A percentile compares a stretch with the other conserved stretches of the same genome.
These are phyloP conservation scores for Trichoderma sp. DNA, from an alignment of 2,329 filamentous ascomycete genomes.

Conservation along the genomic window DNA sequence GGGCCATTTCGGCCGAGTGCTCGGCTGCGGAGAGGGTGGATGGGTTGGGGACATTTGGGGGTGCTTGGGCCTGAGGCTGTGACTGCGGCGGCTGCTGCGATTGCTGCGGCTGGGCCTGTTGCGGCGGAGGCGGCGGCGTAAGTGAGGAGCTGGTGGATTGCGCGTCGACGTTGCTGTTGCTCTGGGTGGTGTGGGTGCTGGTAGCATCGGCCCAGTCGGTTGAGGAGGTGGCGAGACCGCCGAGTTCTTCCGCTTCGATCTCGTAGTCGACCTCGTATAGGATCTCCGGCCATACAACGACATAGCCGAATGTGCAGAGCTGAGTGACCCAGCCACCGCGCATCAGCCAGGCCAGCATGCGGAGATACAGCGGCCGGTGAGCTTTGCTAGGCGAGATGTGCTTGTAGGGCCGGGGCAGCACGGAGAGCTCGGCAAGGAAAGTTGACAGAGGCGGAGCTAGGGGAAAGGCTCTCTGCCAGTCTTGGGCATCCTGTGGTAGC, in stretches of 20 bases:
- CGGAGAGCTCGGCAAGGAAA: conserved; percentile 81
- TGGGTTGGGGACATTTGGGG: conserved; percentile 24
- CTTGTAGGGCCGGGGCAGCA: conserved; percentile 78
- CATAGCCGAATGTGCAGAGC: conserved; percentile 85
- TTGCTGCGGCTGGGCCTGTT: conserved; percentile 20
- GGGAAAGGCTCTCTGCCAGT: conserved; percentile 77
- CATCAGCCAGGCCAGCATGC: conserved; percentile 90
- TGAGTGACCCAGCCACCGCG: conserved; percentile 92
- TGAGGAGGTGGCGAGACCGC: conserved; percentile 30
- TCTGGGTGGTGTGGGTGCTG: not conserved
- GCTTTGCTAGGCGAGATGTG: conserved; percentile 81
- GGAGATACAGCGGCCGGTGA: conserved; percentile 82
- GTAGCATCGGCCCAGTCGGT: conserved; percentile 17
- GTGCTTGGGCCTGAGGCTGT: conserved; percentile 26
- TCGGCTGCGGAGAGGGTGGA: conserved; percentile 39
- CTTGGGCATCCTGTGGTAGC: conserved; percentile 64
- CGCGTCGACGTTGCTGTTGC: not conserved
- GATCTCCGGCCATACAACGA: conserved; percentile 79
- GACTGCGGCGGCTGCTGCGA: conserved; percentile 18
- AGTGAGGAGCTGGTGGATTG: conserved; percentile 9
- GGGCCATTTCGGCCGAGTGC: conserved; percentile 59
- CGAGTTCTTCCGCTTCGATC: conserved; percentile 63
- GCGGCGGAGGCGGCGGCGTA: not conserved
- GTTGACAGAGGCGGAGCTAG: conserved; percentile 79
- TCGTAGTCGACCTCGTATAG: conserved; percentile 75